Base-by-base conservation (phyloP, 257 asterid genomes). In the Salvia hispanica region DNA sequence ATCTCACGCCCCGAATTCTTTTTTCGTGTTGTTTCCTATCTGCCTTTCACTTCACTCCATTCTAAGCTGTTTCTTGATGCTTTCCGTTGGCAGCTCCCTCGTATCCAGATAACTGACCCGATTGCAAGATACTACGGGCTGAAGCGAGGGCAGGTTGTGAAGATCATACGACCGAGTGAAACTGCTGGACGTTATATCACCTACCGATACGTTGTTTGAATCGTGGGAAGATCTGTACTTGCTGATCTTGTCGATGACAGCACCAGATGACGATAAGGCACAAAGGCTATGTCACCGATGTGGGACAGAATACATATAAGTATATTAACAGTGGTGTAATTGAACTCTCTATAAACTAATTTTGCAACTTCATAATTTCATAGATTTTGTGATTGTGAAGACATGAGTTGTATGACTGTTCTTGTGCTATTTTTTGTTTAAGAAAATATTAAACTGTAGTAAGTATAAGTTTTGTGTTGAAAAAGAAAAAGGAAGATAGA, bases 181-280 rank as follows among this genome's bases (percentile, higher is more conserved):
- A 91, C 97, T 58, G 96, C 96, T 53, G 96, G 97, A 0, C 90
- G 89, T 25, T 88, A 91, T 53, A 84, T 91, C 62, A 86, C 96
- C 6, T 91, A 91, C 67, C 76, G 96, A 47, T 88, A 74, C 44
- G 97, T 88, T 8, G 91, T 84, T 13, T 91, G 86, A 86, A 56
- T 58, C 12, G 44, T 44, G 46, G 40, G 16, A 48, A 57, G 45
- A 64, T 52, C n/a, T 16, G 5, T 36, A 58, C 48, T 15, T 7
- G 10, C 16, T 39, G 45, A 7, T 45, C 54, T 43, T 14, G 47
- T 34, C 9, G 6, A 28, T 9, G 56, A 28, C 42, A 16, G 16
- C 55, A 56, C 70, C 39, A 28, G 52, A n/a, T 25, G 66, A 61
- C 9, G 44, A 31, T 28, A 56, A 50, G 75, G 56, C 34, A 33